Conservation (phyloP, 2,329 filamentous ascomycete genomes). For the Penicillium expansum region DNA sequence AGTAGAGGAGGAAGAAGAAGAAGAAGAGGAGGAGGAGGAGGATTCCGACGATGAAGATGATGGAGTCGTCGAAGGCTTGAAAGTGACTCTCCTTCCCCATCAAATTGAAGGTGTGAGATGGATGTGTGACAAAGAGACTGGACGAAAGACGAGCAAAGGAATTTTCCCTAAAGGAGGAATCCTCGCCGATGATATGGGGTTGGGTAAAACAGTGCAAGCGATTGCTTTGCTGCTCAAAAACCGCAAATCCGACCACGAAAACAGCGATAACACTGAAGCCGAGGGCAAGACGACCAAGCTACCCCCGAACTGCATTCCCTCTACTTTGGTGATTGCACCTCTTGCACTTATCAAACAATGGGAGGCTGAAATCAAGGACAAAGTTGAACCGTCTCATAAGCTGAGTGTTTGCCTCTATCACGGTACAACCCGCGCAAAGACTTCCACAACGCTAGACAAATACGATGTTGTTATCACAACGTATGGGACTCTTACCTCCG, state of each 20-base stretch:
- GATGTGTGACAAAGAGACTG: constrained; percentile 92
- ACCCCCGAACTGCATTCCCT: constrained; percentile 67
- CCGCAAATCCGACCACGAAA: constrained; percentile 59
- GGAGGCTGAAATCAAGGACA: constrained; percentile 88
- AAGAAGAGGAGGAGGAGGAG: constrained; percentile 42
- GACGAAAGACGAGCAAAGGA: constrained; percentile 74
- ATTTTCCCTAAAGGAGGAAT: constrained; percentile 87
- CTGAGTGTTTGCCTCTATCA: constrained; percentile 88
- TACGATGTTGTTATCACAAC: constrained; percentile 98
- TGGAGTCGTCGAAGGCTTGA: constrained; percentile 72
- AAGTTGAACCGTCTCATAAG: constrained; percentile 66
- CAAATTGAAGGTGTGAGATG: constrained; percentile 91
- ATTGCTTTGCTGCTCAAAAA: constrained; percentile 86
- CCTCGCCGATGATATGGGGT: constrained; percentile 90
- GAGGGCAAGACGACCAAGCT: constrained; percentile 57
- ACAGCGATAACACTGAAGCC: constrained; percentile 33
- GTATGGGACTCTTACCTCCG: constrained; percentile 91
- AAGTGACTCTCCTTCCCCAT: constrained; percentile 85
- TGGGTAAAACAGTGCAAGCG: constrained; percentile 94
- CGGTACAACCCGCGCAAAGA: constrained; percentile 79
- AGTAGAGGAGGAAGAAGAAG: constrained; percentile 32
- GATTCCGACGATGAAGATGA: constrained; percentile 57
- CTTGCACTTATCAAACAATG: constrained; percentile 94
- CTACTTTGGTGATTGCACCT: constrained; percentile 88
- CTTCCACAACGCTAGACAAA: constrained; percentile 68